A percentile compares a stretch with the other conserved stretches of the same genome.
These are phyloP conservation scores for Collybia sordida DNA, from an alignment of 768 basidiomycete species.

Conservation along the genomic window DNA sequence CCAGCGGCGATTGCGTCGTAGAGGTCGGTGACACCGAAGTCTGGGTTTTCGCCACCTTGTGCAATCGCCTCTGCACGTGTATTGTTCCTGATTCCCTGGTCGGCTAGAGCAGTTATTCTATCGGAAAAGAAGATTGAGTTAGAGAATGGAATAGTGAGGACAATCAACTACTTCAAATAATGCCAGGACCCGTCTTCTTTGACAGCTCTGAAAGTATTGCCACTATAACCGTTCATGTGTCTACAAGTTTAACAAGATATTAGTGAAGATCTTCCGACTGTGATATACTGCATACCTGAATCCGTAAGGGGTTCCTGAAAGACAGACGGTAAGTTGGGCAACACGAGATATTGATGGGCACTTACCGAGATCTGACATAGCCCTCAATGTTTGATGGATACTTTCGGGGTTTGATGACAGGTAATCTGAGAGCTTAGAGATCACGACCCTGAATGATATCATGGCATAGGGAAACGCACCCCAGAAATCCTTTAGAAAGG, in stretches of 20 bases:
- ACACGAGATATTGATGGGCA: not conserved
- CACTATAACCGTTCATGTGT: constrained; percentile 18
- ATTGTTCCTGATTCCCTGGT: constrained; percentile 26
- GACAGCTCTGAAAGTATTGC: constrained; percentile 22
- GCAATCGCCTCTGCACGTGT: constrained; percentile 32
- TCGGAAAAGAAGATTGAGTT: constrained; percentile 10
- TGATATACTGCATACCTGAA: constrained; percentile 14
- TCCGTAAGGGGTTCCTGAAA: constrained; percentile 42
- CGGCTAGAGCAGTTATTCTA: constrained; percentile 30
- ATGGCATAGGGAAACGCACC: not conserved
- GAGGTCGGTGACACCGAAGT: constrained; percentile 56
- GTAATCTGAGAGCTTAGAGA: constrained; percentile 34
- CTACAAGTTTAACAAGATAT: constrained; percentile 4
- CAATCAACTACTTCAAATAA: constrained; percentile 47
- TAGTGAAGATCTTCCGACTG: not conserved
- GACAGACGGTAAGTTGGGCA: not conserved
- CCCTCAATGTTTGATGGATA: constrained; percentile 45
- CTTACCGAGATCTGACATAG: constrained; percentile 53
- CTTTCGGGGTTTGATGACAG: constrained; percentile 48
- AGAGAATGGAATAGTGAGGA: not conserved
- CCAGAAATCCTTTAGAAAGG: constrained; percentile 12
- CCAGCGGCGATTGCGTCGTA: constrained; percentile 54
- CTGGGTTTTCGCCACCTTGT: constrained; percentile 41
- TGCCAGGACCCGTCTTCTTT: constrained; percentile 47
- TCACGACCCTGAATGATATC: not conserved